Percentiles rank a stretch among this genome's conserved stretches.
phyloP scores from a whole-genome alignment of 805 yeast genomes.

The Wickerhamiella galacta region DNA sequence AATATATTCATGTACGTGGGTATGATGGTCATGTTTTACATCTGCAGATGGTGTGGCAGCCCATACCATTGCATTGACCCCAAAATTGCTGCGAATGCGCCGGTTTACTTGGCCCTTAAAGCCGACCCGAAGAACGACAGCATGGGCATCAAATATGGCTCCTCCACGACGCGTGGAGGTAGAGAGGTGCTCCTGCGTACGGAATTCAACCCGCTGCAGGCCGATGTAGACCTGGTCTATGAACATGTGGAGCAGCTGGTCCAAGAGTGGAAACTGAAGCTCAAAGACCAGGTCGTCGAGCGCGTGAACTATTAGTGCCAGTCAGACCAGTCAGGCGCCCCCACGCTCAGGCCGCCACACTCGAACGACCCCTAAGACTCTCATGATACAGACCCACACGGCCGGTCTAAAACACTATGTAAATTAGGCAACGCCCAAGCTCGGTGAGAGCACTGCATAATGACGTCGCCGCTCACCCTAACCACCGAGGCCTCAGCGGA shows the following conservation, averaged over 20 bases:
- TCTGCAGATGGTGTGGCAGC: constrained; percentile 70
- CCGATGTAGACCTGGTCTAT: constrained; percentile 52
- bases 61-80: constrained; percentile 83
- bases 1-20: constrained; percentile 70
- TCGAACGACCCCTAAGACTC: no score
- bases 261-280: constrained; percentile 54
- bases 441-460: no score
- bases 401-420: no score
- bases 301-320: constrained; percentile 15
- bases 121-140: constrained; percentile 32
- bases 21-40: constrained; percentile 67
- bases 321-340: no score
- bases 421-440: no score
- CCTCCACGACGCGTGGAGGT: constrained; percentile 53
- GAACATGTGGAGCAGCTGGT: constrained; percentile 41
- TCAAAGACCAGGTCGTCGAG: constrained; percentile 55
- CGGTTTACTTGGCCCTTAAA: constrained; percentile 44
- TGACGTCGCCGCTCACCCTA: no score
- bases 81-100: constrained; percentile 79
- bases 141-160: constrained; percentile 51
- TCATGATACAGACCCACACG: no score
- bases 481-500: no score
- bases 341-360: no score
- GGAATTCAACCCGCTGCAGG: constrained; percentile 14
- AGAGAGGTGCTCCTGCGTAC: constrained; percentile 39